These are phyloP conservation scores for Eucalyptus albens DNA, from an alignment of 345 rosid species.

Conservation along the genomic window DNA sequence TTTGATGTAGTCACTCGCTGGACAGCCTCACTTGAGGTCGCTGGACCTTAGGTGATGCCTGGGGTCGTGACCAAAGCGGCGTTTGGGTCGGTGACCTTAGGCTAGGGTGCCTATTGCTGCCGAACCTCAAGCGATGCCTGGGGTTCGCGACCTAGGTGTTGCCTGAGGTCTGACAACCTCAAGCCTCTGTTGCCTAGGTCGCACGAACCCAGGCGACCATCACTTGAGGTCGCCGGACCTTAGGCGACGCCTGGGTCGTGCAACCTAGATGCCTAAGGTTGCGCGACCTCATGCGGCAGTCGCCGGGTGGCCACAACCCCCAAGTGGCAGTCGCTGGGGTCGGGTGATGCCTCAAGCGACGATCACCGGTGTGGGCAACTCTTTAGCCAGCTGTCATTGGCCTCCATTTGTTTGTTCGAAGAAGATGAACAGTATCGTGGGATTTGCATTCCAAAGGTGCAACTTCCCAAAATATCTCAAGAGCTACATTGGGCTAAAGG, in stretches of 20 bases:
- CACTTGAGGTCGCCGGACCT: fast-evolving
- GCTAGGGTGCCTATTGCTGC: no score
- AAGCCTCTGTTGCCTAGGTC: fast-evolving
- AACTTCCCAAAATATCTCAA: fast-evolving
- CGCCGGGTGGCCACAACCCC: no score
- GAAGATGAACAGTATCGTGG: no score
- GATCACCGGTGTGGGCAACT: fast-evolving
- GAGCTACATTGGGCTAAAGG: no score
- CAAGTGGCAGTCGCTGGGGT: fast-evolving
- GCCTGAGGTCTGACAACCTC: fast-evolving
- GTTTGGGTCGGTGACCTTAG: no score
- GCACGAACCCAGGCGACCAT: fast-evolving
- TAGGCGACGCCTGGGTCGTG: fast-evolving
- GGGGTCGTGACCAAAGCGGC: no score
- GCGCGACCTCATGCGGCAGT: no score
- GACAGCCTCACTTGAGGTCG: no score
- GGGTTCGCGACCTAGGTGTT: no score
- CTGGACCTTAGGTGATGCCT: fast-evolving
- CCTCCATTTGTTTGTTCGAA: fast-evolving
- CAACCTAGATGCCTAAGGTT: fast-evolving
- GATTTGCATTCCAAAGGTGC: fast-evolving
- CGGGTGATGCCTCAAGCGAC: no score
- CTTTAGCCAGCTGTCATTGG: fast-evolving
- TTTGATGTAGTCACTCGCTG: no score
- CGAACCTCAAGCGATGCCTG: no score